Conservation (phyloP, 768 basidiomycete genomes). For the Lyophyllum semitale region DNA sequence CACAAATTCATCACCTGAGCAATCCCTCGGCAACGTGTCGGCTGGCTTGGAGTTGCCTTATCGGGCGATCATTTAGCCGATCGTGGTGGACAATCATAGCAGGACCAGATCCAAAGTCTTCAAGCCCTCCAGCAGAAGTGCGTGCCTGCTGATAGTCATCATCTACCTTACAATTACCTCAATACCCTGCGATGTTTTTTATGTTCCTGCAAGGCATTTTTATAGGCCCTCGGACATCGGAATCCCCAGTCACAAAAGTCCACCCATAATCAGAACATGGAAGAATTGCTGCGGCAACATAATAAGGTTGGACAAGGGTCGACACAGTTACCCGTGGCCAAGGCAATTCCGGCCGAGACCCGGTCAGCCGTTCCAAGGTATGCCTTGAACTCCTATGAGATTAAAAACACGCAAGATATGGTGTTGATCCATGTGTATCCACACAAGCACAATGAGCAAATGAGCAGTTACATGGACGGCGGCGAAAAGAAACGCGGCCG, state of each 20-base stretch:
- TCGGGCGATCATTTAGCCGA: conserved; percentile 5
- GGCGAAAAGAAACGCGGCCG: not conserved
- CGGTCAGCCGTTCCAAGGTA: not conserved
- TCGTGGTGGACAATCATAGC: not conserved
- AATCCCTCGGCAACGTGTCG: conserved; percentile 15
- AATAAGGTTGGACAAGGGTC: not conserved
- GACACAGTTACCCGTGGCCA: not conserved
- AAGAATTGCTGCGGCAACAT: not conserved
- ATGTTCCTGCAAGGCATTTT: not conserved
- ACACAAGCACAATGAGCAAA: not conserved
- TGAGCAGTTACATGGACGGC: not conserved
- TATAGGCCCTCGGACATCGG: not conserved
- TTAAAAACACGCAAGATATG: not conserved
- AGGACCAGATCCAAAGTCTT: not conserved
- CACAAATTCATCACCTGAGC: conserved; percentile 10
- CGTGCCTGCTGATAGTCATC: not conserved
- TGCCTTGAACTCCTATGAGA: not conserved
- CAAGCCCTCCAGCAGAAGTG: not conserved
- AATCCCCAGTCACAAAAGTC: not conserved
- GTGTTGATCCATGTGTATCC: not conserved
- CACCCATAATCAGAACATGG: not conserved
- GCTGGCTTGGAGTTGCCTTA: conserved; percentile 14
- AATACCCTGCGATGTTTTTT: not conserved
- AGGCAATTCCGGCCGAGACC: not conserved
- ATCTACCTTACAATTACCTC: not conserved